Evolutionary conservation across 352 stramenopile genomes (phyloP).

Genomic region (Pythium guiyangense): DNA sequence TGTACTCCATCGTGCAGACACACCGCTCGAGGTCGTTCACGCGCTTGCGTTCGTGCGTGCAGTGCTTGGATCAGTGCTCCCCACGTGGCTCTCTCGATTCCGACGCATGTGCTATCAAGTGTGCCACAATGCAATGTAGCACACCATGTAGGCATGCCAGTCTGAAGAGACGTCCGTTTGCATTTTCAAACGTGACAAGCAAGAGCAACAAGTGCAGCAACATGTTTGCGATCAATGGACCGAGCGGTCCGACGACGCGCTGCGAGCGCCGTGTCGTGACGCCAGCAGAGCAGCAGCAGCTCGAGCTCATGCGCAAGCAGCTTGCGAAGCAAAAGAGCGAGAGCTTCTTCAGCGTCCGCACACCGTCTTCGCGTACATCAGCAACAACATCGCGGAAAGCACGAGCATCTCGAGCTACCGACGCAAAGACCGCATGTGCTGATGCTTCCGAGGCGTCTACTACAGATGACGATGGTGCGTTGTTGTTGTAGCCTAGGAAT

Average conservation of each 20-base stretch:
- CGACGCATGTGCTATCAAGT: not conserved
- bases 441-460: too few species aligned
- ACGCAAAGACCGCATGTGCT: too few species aligned
- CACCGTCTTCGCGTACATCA: not conserved
- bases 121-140: constrained; percentile 4
- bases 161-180: not conserved
- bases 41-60: too few species aligned
- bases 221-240: constrained; percentile 81
- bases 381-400: not conserved
- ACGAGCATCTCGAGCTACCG: too few species aligned
- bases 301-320: constrained; percentile 19
- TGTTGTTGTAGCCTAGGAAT: too few species aligned
- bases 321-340: constrained; percentile 27
- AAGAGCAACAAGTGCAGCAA: not conserved
- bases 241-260: constrained; percentile 54
- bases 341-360: constrained; percentile 32
- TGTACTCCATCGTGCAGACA: too few species aligned
- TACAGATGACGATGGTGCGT: too few species aligned
- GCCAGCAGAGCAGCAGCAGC: constrained; percentile 19
- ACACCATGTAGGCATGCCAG: not conserved
- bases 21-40: too few species aligned
- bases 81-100: too few species aligned
- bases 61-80: not conserved
- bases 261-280: constrained; percentile 47
- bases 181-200: too few species aligned